phyloP scores from a whole-genome alignment of 2,329 filamentous ascomycete genomes.

The Fusarium nodosum region DNA sequence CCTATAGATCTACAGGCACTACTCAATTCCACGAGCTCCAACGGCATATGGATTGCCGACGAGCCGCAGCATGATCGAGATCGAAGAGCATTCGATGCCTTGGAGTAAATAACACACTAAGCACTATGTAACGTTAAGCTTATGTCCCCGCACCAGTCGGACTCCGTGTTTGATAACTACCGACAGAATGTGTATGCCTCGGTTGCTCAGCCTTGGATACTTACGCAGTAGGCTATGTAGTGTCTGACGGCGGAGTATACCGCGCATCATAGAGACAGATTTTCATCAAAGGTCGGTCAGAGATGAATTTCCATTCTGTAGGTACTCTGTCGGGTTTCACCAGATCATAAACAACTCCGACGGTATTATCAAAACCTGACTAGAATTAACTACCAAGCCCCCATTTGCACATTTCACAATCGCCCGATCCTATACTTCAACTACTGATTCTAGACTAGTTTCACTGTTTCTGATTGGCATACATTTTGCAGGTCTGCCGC shows the following conservation, averaged over 20 bases:
- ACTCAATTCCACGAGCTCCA: not conserved
- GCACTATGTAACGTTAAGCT: constrained; percentile 1
- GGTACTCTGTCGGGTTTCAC: too few species aligned
- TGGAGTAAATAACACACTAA: not conserved
- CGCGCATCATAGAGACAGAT: too few species aligned
- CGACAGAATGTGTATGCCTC: not conserved
- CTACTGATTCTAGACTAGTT: too few species aligned
- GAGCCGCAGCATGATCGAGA: not conserved
- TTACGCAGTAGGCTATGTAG: not conserved
- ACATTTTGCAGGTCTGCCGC: too few species aligned
- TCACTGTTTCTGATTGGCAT: too few species aligned
- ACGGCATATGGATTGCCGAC: not conserved
- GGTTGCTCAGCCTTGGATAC: not conserved
- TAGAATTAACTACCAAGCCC: too few species aligned
- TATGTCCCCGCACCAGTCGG: not conserved
- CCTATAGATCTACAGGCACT: not conserved
- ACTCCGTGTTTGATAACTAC: not conserved
- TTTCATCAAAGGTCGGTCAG: too few species aligned
- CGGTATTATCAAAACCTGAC: too few species aligned
- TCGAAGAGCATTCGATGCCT: not conserved
- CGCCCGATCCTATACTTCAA: too few species aligned
- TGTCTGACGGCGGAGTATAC: accelerated
- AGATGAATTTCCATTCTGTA: too few species aligned
- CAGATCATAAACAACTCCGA: too few species aligned
- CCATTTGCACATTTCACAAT: too few species aligned